Base-by-base conservation (phyloP, 1,284 basidiomycete genomes). In the Caloboletus firmus region DNA sequence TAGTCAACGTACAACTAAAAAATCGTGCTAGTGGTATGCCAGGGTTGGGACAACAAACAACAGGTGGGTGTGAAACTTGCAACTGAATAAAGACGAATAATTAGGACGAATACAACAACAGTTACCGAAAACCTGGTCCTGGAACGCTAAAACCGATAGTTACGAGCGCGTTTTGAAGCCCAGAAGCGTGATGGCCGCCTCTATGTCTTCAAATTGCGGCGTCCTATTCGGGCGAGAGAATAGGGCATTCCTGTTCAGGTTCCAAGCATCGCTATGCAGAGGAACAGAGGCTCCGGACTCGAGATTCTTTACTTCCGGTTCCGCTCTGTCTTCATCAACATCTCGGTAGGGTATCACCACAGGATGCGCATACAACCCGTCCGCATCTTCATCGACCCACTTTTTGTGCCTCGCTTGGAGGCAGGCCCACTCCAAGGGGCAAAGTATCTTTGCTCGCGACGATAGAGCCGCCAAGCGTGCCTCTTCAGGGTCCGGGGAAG, bases 341-440 rank as follows among this genome's bases (percentile, higher is more conserved):
- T 64, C 63, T 48, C 54, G 61, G 36, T 36, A 36, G n/a, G 32
- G 35, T 46, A 37, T 43, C 49, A 45, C 44, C 43, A 39, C 45
- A 8, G 49, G 46, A 39, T 20, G 46, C 9, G 24, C 20, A 20
- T 46, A 42, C 15, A 52, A 35, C 49, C 59, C 51, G 55, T 61
- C 64, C 45, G 56, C 47, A 51, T 70, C 58, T 62, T 66, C 67
- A 61, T 67, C 68, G 5, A 15, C 56, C 59, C 71, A 65, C n/a
- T 60, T 71, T 34, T 60, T 65, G 36, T 68, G 69, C 51, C 77
- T 66, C 40, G 73, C 77, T 40, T 72, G 75, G 35, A 78, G 74
- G 56, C 77, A 79, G 5, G 77, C 77, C 74, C 75, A 79, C 54
- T 79, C 77, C 48, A 79, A 56, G 11, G 78, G 76, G n/a, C 64